phyloP scores from a whole-genome alignment of 2,329 filamentous ascomycete genomes.

The Teratosphaeria destructans region DNA sequence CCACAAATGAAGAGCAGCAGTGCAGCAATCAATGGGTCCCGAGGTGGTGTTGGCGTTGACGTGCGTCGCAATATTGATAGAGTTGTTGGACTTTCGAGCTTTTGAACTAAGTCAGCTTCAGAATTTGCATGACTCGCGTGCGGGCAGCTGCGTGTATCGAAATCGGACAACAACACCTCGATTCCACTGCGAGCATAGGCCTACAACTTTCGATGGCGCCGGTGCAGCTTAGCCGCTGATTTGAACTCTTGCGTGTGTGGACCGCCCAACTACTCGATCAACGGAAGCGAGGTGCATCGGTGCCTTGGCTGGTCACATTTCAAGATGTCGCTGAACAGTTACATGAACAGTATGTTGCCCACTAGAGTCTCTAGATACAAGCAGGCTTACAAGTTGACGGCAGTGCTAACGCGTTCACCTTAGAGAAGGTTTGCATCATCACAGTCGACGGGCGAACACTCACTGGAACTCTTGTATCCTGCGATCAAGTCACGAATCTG shows the following conservation, averaged over 20 bases:
- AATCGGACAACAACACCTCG: too few species aligned
- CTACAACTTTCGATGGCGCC: too few species aligned
- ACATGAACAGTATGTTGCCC: conserved; percentile 30
- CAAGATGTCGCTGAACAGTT: conserved; percentile 32
- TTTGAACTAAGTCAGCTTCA: background rate
- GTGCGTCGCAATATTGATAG: background rate
- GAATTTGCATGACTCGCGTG: background rate
- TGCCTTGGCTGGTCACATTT: background rate
- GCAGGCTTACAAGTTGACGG: conserved; percentile 7
- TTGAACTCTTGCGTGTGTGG: background rate
- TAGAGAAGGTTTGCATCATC: conserved; percentile 85
- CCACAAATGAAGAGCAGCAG: background rate
- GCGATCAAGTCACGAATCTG: conserved; percentile 87
- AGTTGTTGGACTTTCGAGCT: background rate
- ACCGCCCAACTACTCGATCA: background rate
- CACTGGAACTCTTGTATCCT: conserved; percentile 67
- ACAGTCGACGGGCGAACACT: conserved; percentile 82
- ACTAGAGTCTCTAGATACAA: background rate
- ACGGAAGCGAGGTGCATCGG: background rate
- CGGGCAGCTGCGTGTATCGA: background rate
- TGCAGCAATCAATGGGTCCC: background rate
- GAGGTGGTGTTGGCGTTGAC: background rate
- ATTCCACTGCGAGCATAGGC: too few species aligned
- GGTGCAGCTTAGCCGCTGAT: too few species aligned
- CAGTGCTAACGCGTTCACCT: conserved; percentile 2